A percentile compares a stretch with the other conserved stretches of the same genome.
phyloP scores from a whole-genome alignment of 208 protist species.

The Angomonas deanei region DNA sequence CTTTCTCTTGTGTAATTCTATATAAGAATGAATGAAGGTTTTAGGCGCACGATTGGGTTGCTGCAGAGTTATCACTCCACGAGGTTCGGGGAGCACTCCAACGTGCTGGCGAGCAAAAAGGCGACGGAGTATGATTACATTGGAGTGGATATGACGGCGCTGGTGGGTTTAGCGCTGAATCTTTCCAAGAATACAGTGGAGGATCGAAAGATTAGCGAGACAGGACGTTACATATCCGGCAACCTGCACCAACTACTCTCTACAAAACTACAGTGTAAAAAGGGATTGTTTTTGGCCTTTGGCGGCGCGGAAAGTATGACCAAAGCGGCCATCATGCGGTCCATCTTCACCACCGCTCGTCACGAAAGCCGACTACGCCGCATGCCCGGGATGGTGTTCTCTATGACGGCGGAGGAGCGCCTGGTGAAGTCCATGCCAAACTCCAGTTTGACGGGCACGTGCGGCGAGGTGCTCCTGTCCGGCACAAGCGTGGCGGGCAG shows the following conservation, averaged over 20 bases:
- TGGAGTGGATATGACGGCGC: conserved; percentile 54
- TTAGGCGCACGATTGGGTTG: background rate
- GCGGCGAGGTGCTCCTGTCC: conserved; percentile 64
- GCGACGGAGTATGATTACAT: conserved; percentile 79
- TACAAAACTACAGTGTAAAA: conserved; percentile 21
- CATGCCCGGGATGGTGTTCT: conserved; percentile 55
- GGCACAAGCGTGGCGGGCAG: conserved; percentile 57
- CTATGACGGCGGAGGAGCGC: conserved; percentile 75
- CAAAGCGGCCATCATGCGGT: conserved; percentile 39
- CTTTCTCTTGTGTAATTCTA: background rate
- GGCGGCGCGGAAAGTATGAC: conserved; percentile 65
- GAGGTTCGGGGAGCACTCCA: conserved; percentile 26
- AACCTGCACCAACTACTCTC: conserved; percentile 64
- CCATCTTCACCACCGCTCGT: conserved; percentile 23
- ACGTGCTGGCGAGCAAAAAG: conserved; percentile 78
- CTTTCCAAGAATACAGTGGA: conserved; percentile 61
- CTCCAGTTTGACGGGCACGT: conserved; percentile 19
- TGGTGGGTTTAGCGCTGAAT: conserved; percentile 55
- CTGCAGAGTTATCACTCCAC: background rate
- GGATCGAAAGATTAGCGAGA: conserved; percentile 55
- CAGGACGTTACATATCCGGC: conserved; percentile 51
- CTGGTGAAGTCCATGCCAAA: conserved; percentile 73
- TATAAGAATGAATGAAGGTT: background rate
- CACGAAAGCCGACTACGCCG: conserved; percentile 43
- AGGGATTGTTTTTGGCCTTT: conserved; percentile 55